These are phyloP conservation scores for Desmodesmus armatus DNA, from an alignment of 139 green algal species.

Conservation along the genomic window DNA sequence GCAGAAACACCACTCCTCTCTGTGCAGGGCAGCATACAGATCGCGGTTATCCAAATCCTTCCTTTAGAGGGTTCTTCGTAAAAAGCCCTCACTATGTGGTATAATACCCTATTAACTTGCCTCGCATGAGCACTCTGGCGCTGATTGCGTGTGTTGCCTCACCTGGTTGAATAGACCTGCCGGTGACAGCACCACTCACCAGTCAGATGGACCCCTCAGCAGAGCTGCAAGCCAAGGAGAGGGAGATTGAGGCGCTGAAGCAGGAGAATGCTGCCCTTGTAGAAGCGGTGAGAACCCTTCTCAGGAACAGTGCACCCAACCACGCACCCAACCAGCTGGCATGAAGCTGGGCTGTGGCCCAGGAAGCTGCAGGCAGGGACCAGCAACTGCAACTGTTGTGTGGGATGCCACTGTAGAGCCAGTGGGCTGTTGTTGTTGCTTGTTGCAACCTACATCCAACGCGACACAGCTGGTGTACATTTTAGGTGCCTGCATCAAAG, in stretches of 20 bases:
- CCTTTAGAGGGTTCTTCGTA: too few relatives aligned
- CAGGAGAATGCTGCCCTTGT: constrained; percentile 31
- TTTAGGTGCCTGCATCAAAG: neutral
- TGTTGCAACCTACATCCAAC: neutral
- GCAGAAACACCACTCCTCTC: too few relatives aligned
- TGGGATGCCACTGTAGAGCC: neutral
- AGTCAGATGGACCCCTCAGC: too few relatives aligned
- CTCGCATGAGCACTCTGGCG: too few relatives aligned
- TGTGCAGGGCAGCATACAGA: too few relatives aligned
- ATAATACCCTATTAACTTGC: too few relatives aligned
- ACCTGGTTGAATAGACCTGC: too few relatives aligned
- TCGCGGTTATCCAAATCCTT: too few relatives aligned
- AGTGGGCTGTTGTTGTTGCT: neutral
- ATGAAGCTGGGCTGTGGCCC: neutral
- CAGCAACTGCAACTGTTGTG: neutral
- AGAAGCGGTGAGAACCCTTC: neutral
- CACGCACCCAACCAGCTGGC: neutral
- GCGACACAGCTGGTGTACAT: neutral
- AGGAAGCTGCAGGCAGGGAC: neutral
- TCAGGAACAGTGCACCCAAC: neutral
- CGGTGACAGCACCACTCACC: too few relatives aligned
- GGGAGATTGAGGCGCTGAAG: neutral
- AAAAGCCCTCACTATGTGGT: too few relatives aligned
- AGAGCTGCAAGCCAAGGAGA: too few relatives aligned
- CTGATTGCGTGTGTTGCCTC: too few relatives aligned